These are phyloP conservation scores for Tetraselmis chui DNA, from an alignment of 139 green algal species.

Conservation along the genomic window DNA sequence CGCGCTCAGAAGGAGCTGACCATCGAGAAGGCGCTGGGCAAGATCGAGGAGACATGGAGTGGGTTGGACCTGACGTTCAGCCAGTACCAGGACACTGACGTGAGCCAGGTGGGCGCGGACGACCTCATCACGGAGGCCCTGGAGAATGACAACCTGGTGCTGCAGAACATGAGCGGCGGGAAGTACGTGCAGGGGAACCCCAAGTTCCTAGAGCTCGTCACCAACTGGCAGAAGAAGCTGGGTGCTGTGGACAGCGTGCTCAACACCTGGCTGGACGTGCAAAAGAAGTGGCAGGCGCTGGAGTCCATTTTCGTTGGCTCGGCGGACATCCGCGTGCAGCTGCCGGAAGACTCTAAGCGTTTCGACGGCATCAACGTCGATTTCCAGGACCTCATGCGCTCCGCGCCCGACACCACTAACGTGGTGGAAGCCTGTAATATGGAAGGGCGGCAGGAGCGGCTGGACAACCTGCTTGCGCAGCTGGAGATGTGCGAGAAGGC, in stretches of 20 bases:
- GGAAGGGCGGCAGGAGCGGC: conserved; percentile 74
- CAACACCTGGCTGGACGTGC: conserved; percentile 71
- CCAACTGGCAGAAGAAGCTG: conserved; percentile 81
- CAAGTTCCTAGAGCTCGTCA: conserved; percentile 77
- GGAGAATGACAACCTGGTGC: conserved; percentile 81
- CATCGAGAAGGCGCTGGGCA: conserved; percentile 76
- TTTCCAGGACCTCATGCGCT: conserved; percentile 78
- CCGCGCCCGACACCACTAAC: conserved; percentile 63
- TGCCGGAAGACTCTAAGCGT: conserved; percentile 80
- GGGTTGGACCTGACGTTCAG: conserved; percentile 57
- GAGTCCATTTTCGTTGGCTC: conserved; percentile 84
- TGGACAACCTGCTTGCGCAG: conserved; percentile 77
- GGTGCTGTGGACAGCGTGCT: conserved; percentile 73
- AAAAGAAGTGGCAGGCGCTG: conserved; percentile 87
- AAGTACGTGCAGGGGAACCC: conserved; percentile 87
- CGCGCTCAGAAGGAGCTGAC: conserved; percentile 82
- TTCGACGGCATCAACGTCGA: conserved; percentile 81
- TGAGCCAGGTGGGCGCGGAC: conserved; percentile 37
- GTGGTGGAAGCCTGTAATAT: conserved; percentile 85
- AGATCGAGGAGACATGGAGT: conserved; percentile 81
- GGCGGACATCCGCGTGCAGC: conserved; percentile 83
- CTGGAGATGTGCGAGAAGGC: conserved; percentile 92
- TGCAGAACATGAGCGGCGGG: conserved; percentile 79
- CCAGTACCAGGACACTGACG: conserved; percentile 45
- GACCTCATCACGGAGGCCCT: conserved; percentile 68